Evolutionary conservation across 768 basidiomycete species (phyloP).

Genomic region (Naganishia friedmannii): DNA sequence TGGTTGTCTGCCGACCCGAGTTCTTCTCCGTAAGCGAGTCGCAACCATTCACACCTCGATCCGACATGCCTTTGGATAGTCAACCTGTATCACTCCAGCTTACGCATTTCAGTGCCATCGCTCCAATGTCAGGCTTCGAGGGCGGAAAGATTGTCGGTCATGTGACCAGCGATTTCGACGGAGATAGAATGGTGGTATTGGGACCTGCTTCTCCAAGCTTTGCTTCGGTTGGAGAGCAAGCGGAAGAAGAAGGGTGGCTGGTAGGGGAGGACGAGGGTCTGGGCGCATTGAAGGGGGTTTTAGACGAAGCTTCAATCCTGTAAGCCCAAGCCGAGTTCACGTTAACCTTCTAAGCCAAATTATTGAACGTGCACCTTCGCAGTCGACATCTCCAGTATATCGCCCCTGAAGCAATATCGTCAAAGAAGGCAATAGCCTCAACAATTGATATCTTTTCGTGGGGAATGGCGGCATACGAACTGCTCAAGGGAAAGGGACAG

Average conservation of each 20-base stretch:
- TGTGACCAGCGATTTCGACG: constrained; percentile 10
- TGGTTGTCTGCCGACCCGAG: constrained; percentile 20
- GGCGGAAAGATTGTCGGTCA: constrained; percentile 10
- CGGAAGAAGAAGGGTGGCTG: constrained; percentile 1
- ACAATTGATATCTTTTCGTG: constrained; percentile 41
- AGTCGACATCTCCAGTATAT: constrained; percentile 35
- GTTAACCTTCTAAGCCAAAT: too few relatives aligned
- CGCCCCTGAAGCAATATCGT: constrained; percentile 36
- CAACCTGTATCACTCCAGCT: constrained; percentile 10
- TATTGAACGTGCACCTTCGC: too few relatives aligned
- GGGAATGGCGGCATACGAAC: constrained; percentile 42
- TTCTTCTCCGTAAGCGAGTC: constrained; percentile 18
- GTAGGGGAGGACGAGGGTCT: background rate
- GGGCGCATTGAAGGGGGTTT: background rate
- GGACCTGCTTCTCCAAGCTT: constrained; percentile 1
- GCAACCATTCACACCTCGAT: background rate
- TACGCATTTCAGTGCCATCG: constrained; percentile 4
- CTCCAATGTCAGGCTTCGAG: constrained; percentile 15
- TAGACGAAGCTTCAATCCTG: constrained; percentile 1
- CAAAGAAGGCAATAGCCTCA: constrained; percentile 12
- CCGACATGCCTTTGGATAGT: background rate
- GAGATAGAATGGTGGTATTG: constrained; percentile 3
- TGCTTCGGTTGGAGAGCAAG: background rate
- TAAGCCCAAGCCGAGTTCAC: too few relatives aligned
- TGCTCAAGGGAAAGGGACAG: constrained; percentile 35